phyloP scores from a whole-genome alignment of 768 basidiomycete genomes.

The Jaapia argillacea region DNA sequence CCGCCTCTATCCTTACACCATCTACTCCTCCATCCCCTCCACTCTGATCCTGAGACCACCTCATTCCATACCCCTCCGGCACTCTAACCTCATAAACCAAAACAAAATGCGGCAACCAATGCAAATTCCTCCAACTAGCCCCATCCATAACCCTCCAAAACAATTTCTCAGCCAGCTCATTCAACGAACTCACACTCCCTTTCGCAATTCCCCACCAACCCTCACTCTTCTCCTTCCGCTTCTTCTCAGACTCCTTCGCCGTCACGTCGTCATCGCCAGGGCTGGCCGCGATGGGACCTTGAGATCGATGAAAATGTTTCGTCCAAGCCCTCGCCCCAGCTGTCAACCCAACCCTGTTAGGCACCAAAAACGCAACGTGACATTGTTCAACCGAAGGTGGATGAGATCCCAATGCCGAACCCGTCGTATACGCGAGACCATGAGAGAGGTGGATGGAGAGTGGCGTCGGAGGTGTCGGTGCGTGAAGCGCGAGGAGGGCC shows the following conservation, averaged over 20 bases:
- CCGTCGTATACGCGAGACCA: constrained; percentile 48
- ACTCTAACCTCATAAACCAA: constrained; percentile 55
- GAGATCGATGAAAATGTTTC: constrained; percentile 54
- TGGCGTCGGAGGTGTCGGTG: constrained; percentile 7
- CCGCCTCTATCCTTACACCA: constrained; percentile 7
- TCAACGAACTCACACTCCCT: constrained; percentile 42
- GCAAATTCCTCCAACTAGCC: constrained; percentile 54
- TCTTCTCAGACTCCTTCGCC: constrained; percentile 7
- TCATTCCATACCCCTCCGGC: constrained; percentile 54
- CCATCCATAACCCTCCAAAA: constrained; percentile 43
- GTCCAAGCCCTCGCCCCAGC: constrained; percentile 59
- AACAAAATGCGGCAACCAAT: constrained; percentile 54
- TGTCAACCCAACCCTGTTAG: constrained; percentile 41
- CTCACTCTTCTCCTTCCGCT: constrained; percentile 9
- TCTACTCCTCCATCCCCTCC: constrained; percentile 5
- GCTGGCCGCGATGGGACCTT: too few relatives aligned
- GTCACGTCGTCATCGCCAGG: too few relatives aligned
- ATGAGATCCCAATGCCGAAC: constrained; percentile 43
- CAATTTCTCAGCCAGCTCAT: constrained; percentile 37
- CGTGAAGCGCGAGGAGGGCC: too few relatives aligned
- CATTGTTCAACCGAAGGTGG: constrained; percentile 43
- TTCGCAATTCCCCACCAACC: constrained; percentile 56
- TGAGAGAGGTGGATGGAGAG: constrained; percentile 35
- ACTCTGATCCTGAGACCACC: constrained; percentile 49
- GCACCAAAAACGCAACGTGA: constrained; percentile 37